A percentile compares a stretch with the other conserved stretches of the same genome.
Conservation (phyloP, 768 basidiomycete species). For the Mycena alexandri region DNA sequence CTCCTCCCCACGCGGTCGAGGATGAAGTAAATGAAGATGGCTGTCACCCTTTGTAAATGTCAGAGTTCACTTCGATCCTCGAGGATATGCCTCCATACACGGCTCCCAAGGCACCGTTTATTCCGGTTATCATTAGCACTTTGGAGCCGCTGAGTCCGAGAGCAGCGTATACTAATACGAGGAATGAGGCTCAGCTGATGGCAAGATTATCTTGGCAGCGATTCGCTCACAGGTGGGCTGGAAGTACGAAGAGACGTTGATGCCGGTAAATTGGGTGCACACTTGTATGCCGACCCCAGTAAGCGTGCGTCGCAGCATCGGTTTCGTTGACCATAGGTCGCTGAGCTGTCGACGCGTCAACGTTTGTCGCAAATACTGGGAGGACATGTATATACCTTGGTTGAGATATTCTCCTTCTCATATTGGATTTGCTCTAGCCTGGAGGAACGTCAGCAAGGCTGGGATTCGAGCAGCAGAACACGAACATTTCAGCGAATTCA, state of each 20-base stretch:
- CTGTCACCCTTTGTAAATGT: no score
- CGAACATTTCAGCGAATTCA: constrained; percentile 63
- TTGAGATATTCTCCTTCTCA: constrained; percentile 61
- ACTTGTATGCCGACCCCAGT: constrained; percentile 65
- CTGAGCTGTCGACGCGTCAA: constrained; percentile 39
- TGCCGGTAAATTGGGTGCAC: constrained; percentile 69
- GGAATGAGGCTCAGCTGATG: constrained; percentile 50
- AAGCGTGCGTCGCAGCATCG: constrained; percentile 62
- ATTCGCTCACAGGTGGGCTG: constrained; percentile 28
- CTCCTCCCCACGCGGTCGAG: constrained; percentile 62
- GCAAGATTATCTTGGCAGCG: background rate
- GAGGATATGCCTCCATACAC: no score
- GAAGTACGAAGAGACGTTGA: constrained; percentile 68
- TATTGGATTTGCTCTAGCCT: constrained; percentile 61
- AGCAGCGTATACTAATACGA: constrained; percentile 63
- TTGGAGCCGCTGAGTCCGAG: constrained; percentile 63
- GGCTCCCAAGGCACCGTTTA: constrained; percentile 71
- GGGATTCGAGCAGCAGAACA: constrained; percentile 54
- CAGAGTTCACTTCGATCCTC: no score
- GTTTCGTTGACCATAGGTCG: constrained; percentile 61
- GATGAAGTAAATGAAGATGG: constrained; percentile 46
- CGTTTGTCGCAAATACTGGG: no score
- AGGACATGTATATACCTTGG: constrained; percentile 49
- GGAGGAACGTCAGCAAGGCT: constrained; percentile 44
- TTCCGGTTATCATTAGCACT: constrained; percentile 58